phyloP scores from a whole-genome alignment of 140 eudicot genomes.

The Flaveria floridana region DNA sequence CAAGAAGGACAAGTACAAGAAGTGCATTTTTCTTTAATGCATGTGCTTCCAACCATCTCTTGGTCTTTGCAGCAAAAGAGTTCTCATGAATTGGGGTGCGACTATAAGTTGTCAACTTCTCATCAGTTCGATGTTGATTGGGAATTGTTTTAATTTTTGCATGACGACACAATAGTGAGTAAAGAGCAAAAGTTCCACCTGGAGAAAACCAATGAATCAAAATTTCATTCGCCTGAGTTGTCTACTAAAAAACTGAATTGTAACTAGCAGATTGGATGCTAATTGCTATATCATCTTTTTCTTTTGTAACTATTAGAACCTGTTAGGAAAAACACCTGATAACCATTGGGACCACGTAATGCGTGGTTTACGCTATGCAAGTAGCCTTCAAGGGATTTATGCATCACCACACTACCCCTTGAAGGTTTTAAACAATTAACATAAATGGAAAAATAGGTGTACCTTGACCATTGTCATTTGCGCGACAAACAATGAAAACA shows the following conservation, averaged over 20 bases:
- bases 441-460: conserved; percentile 15
- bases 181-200: conserved; percentile 51
- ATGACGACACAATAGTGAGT: conserved; percentile 41
- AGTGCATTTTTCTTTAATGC: conserved; percentile 32
- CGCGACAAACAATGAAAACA: conserved; percentile 42
- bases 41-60: conserved; percentile 30
- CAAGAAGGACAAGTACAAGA: conserved; percentile 39
- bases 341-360: not conserved
- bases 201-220: conserved; percentile 9
- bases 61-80: conserved; percentile 31
- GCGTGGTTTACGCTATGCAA: not conserved
- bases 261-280: not conserved
- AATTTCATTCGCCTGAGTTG: not conserved
- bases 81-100: conserved; percentile 31
- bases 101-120: conserved; percentile 36
- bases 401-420: not conserved
- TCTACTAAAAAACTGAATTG: not conserved
- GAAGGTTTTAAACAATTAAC: not conserved
- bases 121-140: conserved; percentile 41
- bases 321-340: not conserved
- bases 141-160: conserved; percentile 42
- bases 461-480: conserved; percentile 48
- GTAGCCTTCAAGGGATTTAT: not conserved
- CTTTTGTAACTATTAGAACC: not conserved
- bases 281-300: not conserved